Evolutionary conservation across 1,284 basidiomycete species (phyloP).

Genomic region (Ganoderma sinense): DNA sequence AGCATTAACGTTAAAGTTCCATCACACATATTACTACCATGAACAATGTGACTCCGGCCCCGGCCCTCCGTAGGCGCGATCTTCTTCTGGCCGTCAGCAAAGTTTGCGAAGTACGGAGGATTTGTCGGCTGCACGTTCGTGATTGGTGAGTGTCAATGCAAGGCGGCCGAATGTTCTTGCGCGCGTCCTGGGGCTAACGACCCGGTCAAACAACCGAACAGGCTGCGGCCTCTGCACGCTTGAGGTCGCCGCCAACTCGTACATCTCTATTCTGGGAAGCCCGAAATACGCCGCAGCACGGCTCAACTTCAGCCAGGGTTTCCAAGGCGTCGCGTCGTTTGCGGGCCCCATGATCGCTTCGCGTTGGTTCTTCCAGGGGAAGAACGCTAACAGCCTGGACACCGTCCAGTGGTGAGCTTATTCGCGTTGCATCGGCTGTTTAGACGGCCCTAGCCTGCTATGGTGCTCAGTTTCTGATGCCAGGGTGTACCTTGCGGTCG

Average conservation of each 20-base stretch:
- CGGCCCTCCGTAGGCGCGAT: slow-evolving; percentile 56
- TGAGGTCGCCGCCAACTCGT: slow-evolving; percentile 83
- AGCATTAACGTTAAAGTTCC: slow-evolving; percentile 6
- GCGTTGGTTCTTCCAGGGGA: slow-evolving; percentile 75
- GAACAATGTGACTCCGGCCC: slow-evolving; percentile 4
- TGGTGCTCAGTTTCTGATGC: slow-evolving; percentile 8
- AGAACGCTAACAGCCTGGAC: slow-evolving; percentile 65
- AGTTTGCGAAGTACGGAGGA: slow-evolving; percentile 70
- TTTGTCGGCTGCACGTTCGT: slow-evolving; percentile 79
- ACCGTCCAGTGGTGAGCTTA: slow-evolving; percentile 73
- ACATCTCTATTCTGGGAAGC: slow-evolving; percentile 74
- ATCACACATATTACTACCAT: slow-evolving; percentile 13
- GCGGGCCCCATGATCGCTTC: slow-evolving; percentile 84
- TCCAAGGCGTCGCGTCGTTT: slow-evolving; percentile 83
- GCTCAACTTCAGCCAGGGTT: slow-evolving; percentile 84
- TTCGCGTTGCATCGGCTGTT: neutral
- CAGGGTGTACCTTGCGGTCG: slow-evolving; percentile 83
- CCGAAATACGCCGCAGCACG: slow-evolving; percentile 80
- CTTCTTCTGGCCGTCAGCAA: slow-evolving; percentile 85
- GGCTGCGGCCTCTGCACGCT: slow-evolving; percentile 78
- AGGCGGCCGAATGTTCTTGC: neutral
- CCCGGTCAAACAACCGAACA: slow-evolving; percentile 30
- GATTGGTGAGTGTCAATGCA: slow-evolving; percentile 50
- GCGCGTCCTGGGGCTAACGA: neutral
- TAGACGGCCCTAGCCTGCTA: neutral